These are phyloP conservation scores for Cryptosporidium xiaoi DNA, from an alignment of 169 alveolate species.

Conservation along the genomic window DNA sequence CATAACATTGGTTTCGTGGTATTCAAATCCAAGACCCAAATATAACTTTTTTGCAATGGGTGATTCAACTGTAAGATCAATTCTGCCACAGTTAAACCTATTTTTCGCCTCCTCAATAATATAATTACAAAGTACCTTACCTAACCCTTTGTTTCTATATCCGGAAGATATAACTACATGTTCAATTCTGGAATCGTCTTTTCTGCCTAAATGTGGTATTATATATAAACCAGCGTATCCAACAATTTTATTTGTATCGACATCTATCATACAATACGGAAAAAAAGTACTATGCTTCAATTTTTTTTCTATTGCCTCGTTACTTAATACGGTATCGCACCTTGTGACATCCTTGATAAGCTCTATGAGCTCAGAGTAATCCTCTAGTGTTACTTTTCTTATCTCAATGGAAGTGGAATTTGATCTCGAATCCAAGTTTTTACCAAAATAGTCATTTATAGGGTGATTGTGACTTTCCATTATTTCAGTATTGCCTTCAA, in stretches of 20 bases:
- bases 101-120: constrained; percentile 66
- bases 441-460: background rate
- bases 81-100: constrained; percentile 55
- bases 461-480: background rate
- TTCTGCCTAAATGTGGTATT: constrained; percentile 64
- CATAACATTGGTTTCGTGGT: constrained; percentile 48
- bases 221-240: constrained; percentile 69
- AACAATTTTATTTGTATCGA: constrained; percentile 17
- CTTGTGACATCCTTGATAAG: constrained; percentile 46
- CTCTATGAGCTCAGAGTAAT: constrained; percentile 30
- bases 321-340: background rate
- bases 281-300: constrained; percentile 15
- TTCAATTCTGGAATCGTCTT: constrained; percentile 60
- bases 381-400: constrained; percentile 34
- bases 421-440: no score
- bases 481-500: background rate
- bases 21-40: constrained; percentile 50
- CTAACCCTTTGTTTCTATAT: constrained; percentile 69
- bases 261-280: constrained; percentile 61
- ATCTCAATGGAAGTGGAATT: constrained; percentile 25
- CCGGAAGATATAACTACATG: constrained; percentile 39
- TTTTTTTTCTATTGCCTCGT: constrained; percentile 28
- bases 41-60: constrained; percentile 43
- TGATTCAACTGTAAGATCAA: constrained; percentile 59
- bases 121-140: constrained; percentile 32